Conservation (phyloP, 1,284 basidiomycete species). For the Ceratobasidium sp. region DNA sequence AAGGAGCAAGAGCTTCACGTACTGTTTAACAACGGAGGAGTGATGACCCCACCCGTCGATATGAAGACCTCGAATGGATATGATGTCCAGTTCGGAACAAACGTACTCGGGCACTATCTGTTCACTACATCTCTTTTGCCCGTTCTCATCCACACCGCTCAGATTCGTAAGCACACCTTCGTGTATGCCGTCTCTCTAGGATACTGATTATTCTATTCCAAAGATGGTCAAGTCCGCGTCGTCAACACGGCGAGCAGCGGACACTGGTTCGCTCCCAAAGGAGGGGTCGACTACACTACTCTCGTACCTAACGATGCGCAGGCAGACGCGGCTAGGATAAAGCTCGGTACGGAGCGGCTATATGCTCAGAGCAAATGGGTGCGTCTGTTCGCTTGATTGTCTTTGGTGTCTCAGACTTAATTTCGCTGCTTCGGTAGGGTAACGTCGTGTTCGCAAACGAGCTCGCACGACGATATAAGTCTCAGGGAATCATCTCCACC, state of each 20-base stretch:
- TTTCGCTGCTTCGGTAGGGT: conserved; percentile 49
- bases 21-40: conserved; percentile 69
- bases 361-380: conserved; percentile 44
- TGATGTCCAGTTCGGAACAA: conserved; percentile 44
- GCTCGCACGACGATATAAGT: conserved; percentile 57
- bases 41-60: conserved; percentile 65
- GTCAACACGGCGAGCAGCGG: conserved; percentile 24
- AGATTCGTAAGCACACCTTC: neutral
- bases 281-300: conserved; percentile 7
- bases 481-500: conserved; percentile 58
- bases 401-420: neutral
- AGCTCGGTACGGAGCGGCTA: neutral
- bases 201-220: neutral
- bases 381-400: neutral
- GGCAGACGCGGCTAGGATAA: conserved; percentile 18
- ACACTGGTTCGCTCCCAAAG: neutral
- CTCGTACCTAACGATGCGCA: neutral
- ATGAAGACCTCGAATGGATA: conserved; percentile 21
- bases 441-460: conserved; percentile 57
- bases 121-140: conserved; percentile 43
- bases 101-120: conserved; percentile 42
- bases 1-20: conserved; percentile 66
- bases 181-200: neutral
- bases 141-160: conserved; percentile 37
- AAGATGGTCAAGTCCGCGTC: conserved; percentile 19